Evolutionary conservation across 345 rosid genomes (phyloP).

Genomic region (Clarkia xantiana): DNA sequence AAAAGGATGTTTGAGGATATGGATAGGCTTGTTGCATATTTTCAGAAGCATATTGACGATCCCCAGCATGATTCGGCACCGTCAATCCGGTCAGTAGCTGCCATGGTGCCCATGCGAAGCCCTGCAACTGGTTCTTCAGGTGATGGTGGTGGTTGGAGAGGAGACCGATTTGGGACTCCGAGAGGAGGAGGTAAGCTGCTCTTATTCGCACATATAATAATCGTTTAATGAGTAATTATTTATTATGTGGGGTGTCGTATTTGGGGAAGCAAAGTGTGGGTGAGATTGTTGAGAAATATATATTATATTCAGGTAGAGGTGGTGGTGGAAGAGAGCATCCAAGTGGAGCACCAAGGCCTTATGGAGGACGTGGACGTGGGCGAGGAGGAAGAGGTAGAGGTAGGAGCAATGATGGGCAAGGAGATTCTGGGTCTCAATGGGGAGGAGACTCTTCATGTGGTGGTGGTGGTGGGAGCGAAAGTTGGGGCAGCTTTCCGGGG

Average conservation of each 20-base stretch:
- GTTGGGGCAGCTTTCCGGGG: slow-evolving; percentile 53
- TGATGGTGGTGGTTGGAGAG: slow-evolving; percentile 69
- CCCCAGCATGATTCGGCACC: slow-evolving; percentile 61
- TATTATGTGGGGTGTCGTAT: too few relatives aligned
- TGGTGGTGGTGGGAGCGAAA: slow-evolving; percentile 27
- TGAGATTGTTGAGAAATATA: neutral
- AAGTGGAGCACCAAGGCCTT: slow-evolving; percentile 71
- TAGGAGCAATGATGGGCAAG: slow-evolving; percentile 28
- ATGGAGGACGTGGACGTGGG: slow-evolving; percentile 37
- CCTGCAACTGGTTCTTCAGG: slow-evolving; percentile 59
- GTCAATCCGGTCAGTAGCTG: slow-evolving; percentile 90
- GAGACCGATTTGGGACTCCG: slow-evolving; percentile 62
- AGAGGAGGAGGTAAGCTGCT: slow-evolving; percentile 9
- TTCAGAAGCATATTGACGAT: slow-evolving; percentile 92
- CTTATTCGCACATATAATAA: too few relatives aligned
- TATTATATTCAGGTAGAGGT: slow-evolving; percentile 46
- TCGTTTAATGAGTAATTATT: too few relatives aligned
- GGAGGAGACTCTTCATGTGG: slow-evolving; percentile 24
- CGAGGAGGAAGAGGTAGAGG: slow-evolving; percentile 44
- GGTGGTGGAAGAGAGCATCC: slow-evolving; percentile 68
- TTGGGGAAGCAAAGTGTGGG: neutral
- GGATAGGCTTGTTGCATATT: slow-evolving; percentile 86
- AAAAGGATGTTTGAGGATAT: slow-evolving; percentile 94
- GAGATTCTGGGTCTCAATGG: too few relatives aligned
- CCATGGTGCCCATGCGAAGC: slow-evolving; percentile 96